Evolutionary conservation across 202 grass and related monocot genomes (phyloP), one percentile per base, ranked within the genome.

Genomic region (Carex arenaria): DNA sequence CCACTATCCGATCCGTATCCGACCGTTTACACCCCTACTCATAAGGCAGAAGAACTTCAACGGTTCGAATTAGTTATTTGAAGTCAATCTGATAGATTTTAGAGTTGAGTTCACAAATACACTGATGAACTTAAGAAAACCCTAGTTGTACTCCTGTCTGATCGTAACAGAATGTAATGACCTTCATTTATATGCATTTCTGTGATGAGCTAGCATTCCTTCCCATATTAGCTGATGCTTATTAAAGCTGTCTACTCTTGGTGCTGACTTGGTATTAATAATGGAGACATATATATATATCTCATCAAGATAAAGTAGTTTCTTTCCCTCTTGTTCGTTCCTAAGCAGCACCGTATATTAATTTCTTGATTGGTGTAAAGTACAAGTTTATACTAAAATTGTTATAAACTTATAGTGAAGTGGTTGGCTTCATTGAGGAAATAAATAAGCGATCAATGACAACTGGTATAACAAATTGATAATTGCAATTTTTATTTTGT

Each of bases 201-300:
- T 54, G 31, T 54, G 23, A 54, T 75, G 13, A 4, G 13, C 53
- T 75, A 4, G 13, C 53, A 55, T 75, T 75, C 9, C 47, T 55
- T 75, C 23, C 47, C 72, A 75, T 55, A 31, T 75, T 55, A 75
- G 45, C 23, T 54, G 45, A 15, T 75, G 47, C 10, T 67, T 18
- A 70, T 22, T 70, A 45, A 70, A 70, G 67, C 18, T 70, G 38
- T 31, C 47, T 31, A 26, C 17, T 10, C 26, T n/a, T 53, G 45
- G 71, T 74, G 45, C 13, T 74, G 23, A 74, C 47, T 17, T 30
- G 5, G 70, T 28, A 74, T 74, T 74, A 74, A 74, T 54, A 11
- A 74, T 74, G 72, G 72, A 75, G 23, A 54, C 72, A 74, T 75
- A 75, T 55, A n/a, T 49, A 54, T 49, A 74, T 75, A 75, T 55